These are phyloP conservation scores for Isabelozyma pseudorhagii DNA, from an alignment of 805 yeast genomes.

Conservation along the genomic window DNA sequence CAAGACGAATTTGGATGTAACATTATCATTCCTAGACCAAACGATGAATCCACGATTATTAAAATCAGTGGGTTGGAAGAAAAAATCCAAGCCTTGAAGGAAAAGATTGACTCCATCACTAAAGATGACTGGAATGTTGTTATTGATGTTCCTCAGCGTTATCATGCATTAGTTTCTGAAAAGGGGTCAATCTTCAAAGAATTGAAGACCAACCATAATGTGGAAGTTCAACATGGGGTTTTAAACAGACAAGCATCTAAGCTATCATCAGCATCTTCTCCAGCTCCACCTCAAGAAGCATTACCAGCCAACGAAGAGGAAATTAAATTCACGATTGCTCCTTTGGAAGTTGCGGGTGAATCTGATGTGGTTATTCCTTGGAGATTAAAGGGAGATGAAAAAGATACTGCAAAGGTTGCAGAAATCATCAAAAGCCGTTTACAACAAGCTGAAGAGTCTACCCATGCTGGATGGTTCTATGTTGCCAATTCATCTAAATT, in stretches of 20 bases:
- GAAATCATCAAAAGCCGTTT: slow-evolving; percentile 49
- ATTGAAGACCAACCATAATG: slow-evolving; percentile 49
- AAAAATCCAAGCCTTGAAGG: slow-evolving; percentile 59
- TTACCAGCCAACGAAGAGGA: slow-evolving; percentile 37
- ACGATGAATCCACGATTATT: slow-evolving; percentile 48
- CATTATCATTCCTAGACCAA: slow-evolving; percentile 64
- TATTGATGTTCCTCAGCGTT: slow-evolving; percentile 54
- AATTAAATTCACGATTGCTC: slow-evolving; percentile 47
- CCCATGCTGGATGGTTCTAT: slow-evolving; percentile 61
- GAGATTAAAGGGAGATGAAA: slow-evolving; percentile 59
- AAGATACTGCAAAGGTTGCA: slow-evolving; percentile 51
- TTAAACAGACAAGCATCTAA: slow-evolving; percentile 47
- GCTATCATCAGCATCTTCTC: slow-evolving; percentile 41
- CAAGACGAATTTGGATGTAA: slow-evolving; percentile 67
- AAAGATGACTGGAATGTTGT: slow-evolving; percentile 55
- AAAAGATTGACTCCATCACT: slow-evolving; percentile 57
- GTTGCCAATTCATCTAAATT: slow-evolving; percentile 49
- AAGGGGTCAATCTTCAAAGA: slow-evolving; percentile 61
- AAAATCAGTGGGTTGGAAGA: slow-evolving; percentile 65
- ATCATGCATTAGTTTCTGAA: slow-evolving; percentile 62
- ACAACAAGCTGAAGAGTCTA: slow-evolving; percentile 43
- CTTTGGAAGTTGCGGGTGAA: slow-evolving; percentile 19
- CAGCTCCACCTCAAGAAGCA: slow-evolving; percentile 47
- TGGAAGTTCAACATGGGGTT: slow-evolving; percentile 60
- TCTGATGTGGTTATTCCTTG: slow-evolving; percentile 49